phyloP scores from a whole-genome alignment of 495 filamentous ascomycete genomes.

The Neurospora intermedia region DNA sequence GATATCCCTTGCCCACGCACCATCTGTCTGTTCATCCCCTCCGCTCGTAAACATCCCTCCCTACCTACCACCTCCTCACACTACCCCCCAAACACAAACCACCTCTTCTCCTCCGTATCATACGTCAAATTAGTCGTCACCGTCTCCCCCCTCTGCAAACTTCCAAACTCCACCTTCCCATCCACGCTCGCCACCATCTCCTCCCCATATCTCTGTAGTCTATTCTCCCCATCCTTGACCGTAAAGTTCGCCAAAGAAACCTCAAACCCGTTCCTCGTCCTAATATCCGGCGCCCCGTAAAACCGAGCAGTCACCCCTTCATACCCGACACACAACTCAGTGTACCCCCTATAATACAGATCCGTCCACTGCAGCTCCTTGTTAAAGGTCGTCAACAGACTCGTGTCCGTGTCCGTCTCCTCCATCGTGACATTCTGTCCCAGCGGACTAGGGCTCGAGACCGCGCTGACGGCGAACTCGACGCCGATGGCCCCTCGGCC shows the following conservation, averaged over 20 bases:
- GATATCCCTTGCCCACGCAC: background rate
- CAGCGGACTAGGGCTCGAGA: conserved; percentile 39
- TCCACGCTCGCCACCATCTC: conserved; percentile 1
- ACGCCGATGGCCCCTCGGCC: conserved; percentile 51
- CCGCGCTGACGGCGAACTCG: conserved; percentile 56
- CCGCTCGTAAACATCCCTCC: background rate
- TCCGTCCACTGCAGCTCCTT: conserved; percentile 58
- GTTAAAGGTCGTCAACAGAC: conserved; percentile 39
- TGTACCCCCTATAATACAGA: conserved; percentile 56
- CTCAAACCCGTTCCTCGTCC: conserved; percentile 37
- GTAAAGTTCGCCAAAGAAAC: conserved; percentile 50
- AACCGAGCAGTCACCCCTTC: conserved; percentile 38
- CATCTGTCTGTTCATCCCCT: background rate
- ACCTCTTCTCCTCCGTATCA: conserved; percentile 10
- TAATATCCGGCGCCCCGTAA: conserved; percentile 36
- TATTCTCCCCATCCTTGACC: conserved; percentile 43
- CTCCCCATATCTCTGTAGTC: conserved; percentile 19
- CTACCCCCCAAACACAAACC: background rate
- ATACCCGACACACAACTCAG: conserved; percentile 42
- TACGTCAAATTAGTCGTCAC: background rate
- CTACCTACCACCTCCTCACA: background rate
- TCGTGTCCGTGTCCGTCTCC: conserved; percentile 5
- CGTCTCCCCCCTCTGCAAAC: background rate
- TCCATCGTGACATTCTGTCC: conserved; percentile 33
- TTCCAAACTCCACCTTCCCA: conserved; percentile 1